Evolutionary conservation across 805 yeast species (phyloP).

Genomic region (Zygotorulaspora chibaensis): DNA sequence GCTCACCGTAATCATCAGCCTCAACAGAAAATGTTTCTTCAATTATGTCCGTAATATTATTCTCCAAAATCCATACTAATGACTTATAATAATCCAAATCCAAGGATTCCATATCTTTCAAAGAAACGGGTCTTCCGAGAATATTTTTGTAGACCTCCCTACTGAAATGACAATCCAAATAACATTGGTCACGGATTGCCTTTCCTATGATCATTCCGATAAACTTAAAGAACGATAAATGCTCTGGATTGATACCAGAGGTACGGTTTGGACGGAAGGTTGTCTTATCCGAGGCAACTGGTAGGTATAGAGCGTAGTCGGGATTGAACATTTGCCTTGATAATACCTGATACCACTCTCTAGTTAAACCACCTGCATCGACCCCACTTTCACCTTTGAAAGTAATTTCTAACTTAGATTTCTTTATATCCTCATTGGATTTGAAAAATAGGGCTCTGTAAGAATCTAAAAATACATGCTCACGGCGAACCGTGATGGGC

Average conservation of each 20-base stretch:
- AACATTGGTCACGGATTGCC: slow-evolving; percentile 82
- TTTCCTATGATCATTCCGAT: slow-evolving; percentile 93
- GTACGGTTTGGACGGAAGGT: slow-evolving; percentile 94
- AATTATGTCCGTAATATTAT: slow-evolving; percentile 92
- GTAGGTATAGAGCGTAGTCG: slow-evolving; percentile 85
- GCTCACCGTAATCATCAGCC: slow-evolving; percentile 90
- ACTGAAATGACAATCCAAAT: slow-evolving; percentile 90
- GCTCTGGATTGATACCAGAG: slow-evolving; percentile 90
- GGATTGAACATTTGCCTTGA: slow-evolving; percentile 95
- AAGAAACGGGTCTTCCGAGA: slow-evolving; percentile 70
- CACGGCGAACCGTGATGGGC: slow-evolving; percentile 70
- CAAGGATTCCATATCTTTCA: slow-evolving; percentile 90
- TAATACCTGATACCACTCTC: slow-evolving; percentile 96
- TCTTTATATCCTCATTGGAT: slow-evolving; percentile 64
- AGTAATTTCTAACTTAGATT: slow-evolving; percentile 69
- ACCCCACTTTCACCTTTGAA: slow-evolving; percentile 94
- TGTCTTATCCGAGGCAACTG: slow-evolving; percentile 87
- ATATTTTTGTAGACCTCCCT: slow-evolving; percentile 90
- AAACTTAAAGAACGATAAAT: slow-evolving; percentile 85
- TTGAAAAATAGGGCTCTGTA: slow-evolving; percentile 79
- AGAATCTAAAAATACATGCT: slow-evolving; percentile 87
- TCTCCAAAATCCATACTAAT: slow-evolving; percentile 91
- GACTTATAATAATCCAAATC: slow-evolving; percentile 92
- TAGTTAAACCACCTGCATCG: slow-evolving; percentile 96
- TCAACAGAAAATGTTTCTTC: slow-evolving; percentile 93